Percentiles rank a stretch among this genome's conserved stretches.
phyloP scores from a whole-genome alignment of 441 rosid species.

The Populus hybrid region DNA sequence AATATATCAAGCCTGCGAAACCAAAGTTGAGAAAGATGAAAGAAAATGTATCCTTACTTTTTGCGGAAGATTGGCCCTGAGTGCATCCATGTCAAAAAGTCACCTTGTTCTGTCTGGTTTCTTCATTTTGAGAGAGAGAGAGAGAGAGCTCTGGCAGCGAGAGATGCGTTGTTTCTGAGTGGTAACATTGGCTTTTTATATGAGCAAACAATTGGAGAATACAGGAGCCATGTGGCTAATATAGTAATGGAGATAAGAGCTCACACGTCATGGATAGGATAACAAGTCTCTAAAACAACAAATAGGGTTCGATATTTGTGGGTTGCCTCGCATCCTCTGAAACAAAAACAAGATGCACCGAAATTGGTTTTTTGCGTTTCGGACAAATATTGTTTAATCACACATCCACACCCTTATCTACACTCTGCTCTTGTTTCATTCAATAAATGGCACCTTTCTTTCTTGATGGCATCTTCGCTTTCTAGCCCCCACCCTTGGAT shows the following conservation, averaged over 20 bases:
- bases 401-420: constrained; percentile 22
- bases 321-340: constrained; percentile 15
- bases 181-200: background rate
- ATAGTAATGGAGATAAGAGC: background rate
- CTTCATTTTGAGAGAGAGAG: constrained; percentile 36
- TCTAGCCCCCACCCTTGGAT: background rate
- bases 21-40: background rate
- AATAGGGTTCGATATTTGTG: background rate
- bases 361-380: background rate
- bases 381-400: background rate
- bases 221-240: background rate
- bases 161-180: background rate
- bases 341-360: background rate
- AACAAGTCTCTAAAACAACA: background rate
- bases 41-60: constrained; percentile 31
- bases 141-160: background rate
- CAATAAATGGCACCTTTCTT: background rate
- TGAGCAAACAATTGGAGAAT: background rate
- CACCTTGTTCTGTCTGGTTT: constrained; percentile 28
- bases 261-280: constrained; percentile 3
- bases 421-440: constrained; percentile 29
- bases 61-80: constrained; percentile 55
- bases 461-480: background rate
- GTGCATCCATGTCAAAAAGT: constrained; percentile 54
- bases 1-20: background rate